phyloP scores from a whole-genome alignment of 2,329 filamentous ascomycete species.

The Neospermospora avenae region DNA sequence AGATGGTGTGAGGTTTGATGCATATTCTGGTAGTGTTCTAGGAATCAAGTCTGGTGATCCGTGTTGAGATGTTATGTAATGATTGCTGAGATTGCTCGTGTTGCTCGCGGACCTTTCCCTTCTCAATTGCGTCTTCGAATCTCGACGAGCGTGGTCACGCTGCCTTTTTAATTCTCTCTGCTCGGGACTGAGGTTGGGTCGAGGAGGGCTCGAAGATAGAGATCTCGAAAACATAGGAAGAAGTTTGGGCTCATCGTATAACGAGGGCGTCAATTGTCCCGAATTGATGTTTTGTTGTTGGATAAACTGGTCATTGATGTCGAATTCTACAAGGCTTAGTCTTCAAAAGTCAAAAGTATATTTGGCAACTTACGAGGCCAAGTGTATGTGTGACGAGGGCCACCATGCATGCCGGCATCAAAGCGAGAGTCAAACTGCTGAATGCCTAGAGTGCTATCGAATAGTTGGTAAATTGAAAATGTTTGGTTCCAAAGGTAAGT shows the following conservation, averaged over 20 bases:
- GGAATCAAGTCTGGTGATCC: slow-evolving; percentile 35
- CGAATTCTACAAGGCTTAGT: slow-evolving; percentile 31
- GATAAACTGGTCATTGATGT: slow-evolving; percentile 33
- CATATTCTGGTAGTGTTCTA: slow-evolving; percentile 31
- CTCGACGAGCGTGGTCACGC: slow-evolving; percentile 55
- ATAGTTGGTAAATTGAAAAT: slow-evolving; percentile 10
- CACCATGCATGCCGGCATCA: slow-evolving; percentile 25
- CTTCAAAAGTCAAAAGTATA: neutral
- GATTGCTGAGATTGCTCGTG: slow-evolving; percentile 34
- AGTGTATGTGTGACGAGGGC: slow-evolving; percentile 31
- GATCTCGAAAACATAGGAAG: slow-evolving; percentile 34
- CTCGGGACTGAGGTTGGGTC: slow-evolving; percentile 52
- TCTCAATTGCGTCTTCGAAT: slow-evolving; percentile 54
- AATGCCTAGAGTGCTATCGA: slow-evolving; percentile 31
- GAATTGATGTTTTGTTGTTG: slow-evolving; percentile 27
- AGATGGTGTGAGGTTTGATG: slow-evolving; percentile 31
- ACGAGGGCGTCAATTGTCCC: slow-evolving; percentile 25
- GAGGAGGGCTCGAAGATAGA: slow-evolving; percentile 54
- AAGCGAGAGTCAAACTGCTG: slow-evolving; percentile 34
- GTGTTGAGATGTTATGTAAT: slow-evolving; percentile 32
- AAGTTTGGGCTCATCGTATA: slow-evolving; percentile 33
- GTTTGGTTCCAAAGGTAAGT: neutral
- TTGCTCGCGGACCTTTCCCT: slow-evolving; percentile 40
- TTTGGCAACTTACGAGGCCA: slow-evolving; percentile 33
- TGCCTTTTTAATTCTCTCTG: slow-evolving; percentile 62